Evolutionary conservation across 176 grass and related monocot genomes (phyloP), one percentile per base, ranked within the genome.

Genomic region (Metroxylon sagu): DNA sequence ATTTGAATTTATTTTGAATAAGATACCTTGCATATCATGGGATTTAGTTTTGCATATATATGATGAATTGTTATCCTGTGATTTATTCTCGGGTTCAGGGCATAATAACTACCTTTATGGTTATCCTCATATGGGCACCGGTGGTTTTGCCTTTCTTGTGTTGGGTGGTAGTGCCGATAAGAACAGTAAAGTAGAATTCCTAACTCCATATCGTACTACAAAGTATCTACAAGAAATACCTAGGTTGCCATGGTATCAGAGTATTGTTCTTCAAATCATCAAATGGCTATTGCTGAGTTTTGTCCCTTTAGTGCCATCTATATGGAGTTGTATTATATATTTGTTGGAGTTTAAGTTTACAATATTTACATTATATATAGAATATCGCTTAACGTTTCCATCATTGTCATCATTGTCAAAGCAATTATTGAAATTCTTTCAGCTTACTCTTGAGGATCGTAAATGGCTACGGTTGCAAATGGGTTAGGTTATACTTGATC

Each of bases 331-430:
- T 89, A 95, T 73, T 95, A 95, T 65, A 95, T 95, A 77, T 95
- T 95, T 49, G 82, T 85, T 62, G 89, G 90, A 51, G 88, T 95
- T 6, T 95, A 85, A 85, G 85, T 85, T 27, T 85, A 95, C 72
- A 89, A 89, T 70, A 95, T 95, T 53, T 95, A 95, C 73, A 95
- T 82, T 57, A 95, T 95, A 59, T 95, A 95, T 52, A 95, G 90
- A 43, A 95, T 95, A 71, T 79, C 89, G 25, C 89, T 89, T 57
- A 95, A 89, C 52, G 85, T 95, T 30, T 95, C 89, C 56, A 89
- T 95, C 71, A 95, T 95, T 29, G 85, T 95, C 56, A 86, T 89
- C 61, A 86, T 89, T 3, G 90, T 89, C 72, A 95, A 85, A 15
- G 90, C 90, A 0, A 89, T 95, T 62, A 87, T 95, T 95, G 27